Evolutionary conservation across 805 yeast species (phyloP).

Genomic region (Hanseniaspora guilliermondii): DNA sequence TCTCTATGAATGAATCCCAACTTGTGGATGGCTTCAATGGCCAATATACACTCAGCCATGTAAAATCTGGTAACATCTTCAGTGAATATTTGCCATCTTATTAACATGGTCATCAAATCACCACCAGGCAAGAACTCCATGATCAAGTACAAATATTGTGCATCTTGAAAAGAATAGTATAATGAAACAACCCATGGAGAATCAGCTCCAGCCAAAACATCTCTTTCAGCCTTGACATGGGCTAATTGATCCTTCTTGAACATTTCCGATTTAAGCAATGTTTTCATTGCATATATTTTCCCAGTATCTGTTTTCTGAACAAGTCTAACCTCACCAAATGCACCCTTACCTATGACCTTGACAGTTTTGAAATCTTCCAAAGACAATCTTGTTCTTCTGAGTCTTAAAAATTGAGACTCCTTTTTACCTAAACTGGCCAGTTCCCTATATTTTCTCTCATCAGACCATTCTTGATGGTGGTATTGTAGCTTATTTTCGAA

Average conservation of each 20-base stretch:
- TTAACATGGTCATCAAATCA: conserved; percentile 87
- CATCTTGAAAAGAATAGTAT: conserved; percentile 62
- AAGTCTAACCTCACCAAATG: conserved; percentile 91
- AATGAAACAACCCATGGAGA: conserved; percentile 85
- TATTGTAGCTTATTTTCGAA: conserved; percentile 58
- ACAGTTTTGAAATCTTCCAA: conserved; percentile 79
- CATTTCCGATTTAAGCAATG: conserved; percentile 81
- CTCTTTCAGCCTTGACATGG: conserved; percentile 91
- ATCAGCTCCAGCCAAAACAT: conserved; percentile 81
- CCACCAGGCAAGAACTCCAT: conserved; percentile 95
- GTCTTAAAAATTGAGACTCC: conserved; percentile 73
- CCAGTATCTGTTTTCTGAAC: conserved; percentile 91
- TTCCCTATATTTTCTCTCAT: conserved; percentile 75
- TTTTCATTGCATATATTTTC: conserved; percentile 86
- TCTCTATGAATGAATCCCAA: conserved; percentile 93
- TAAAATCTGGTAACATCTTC: conserved; percentile 88
- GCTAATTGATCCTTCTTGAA: conserved; percentile 88
- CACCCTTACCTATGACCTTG: conserved; percentile 88
- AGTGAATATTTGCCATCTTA: conserved; percentile 84
- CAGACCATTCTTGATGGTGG: conserved; percentile 54
- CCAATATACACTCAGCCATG: conserved; percentile 92
- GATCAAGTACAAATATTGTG: conserved; percentile 67
- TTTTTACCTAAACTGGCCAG: conserved; percentile 72
- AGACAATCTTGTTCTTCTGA: conserved; percentile 70
- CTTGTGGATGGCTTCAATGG: conserved; percentile 87